Conservation (phyloP, 805 yeast genomes). For the Priceomyces fermenticarens region DNA sequence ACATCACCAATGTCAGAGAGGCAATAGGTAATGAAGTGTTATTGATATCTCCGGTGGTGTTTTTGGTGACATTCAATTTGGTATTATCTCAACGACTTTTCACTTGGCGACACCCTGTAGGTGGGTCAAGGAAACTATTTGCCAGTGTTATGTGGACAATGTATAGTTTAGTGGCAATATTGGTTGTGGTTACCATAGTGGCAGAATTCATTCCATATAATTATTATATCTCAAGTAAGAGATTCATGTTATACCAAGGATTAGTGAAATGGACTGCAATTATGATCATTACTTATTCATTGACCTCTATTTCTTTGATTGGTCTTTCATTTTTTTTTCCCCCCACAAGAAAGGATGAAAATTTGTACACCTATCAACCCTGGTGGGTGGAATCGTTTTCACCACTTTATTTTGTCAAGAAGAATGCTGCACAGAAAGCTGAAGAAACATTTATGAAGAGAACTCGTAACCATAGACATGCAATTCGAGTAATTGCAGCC, state of each 20-base stretch:
- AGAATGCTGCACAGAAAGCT: slow-evolving; percentile 46
- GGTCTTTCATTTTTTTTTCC: slow-evolving; percentile 50
- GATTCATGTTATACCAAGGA: slow-evolving; percentile 47
- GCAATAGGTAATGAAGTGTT: slow-evolving; percentile 61
- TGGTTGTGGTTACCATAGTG: slow-evolving; percentile 63
- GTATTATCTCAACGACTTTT: slow-evolving; percentile 69
- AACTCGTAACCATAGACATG: slow-evolving; percentile 46
- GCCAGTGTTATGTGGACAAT: slow-evolving; percentile 48
- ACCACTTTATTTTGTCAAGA: slow-evolving; percentile 56
- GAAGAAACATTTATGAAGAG: slow-evolving; percentile 41
- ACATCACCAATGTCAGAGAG: slow-evolving; percentile 39
- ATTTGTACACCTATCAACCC: slow-evolving; percentile 63
- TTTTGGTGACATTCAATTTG: slow-evolving; percentile 57
- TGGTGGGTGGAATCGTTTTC: slow-evolving; percentile 73
- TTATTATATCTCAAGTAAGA: slow-evolving; percentile 46
- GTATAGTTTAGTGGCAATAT: slow-evolving; percentile 53
- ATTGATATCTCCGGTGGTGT: slow-evolving; percentile 52
- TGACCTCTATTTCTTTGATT: slow-evolving; percentile 49
- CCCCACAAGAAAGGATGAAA: slow-evolving; percentile 50
- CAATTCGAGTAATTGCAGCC: slow-evolving; percentile 60
- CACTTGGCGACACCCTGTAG: slow-evolving; percentile 75
- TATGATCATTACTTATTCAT: slow-evolving; percentile 44
- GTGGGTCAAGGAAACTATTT: slow-evolving; percentile 53
- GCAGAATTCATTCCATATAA: slow-evolving; percentile 63
- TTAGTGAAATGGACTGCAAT: slow-evolving; percentile 47